These are phyloP conservation scores for Sphaerulina populicola DNA, from an alignment of 2,329 filamentous ascomycete genomes.

Conservation along the genomic window DNA sequence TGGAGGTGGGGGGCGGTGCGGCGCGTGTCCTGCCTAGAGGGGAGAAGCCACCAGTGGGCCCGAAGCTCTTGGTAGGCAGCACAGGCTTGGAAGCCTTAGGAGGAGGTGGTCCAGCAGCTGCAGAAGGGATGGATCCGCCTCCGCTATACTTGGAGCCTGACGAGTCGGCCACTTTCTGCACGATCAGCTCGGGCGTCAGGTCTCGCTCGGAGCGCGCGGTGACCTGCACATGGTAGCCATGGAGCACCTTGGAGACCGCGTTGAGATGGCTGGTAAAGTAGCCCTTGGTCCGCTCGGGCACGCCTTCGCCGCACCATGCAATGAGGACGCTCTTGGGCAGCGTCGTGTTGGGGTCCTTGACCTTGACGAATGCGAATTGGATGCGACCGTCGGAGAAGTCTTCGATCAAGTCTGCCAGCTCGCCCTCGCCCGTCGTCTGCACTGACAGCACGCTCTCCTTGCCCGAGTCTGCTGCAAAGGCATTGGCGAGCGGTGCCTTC, in stretches of 20 bases:
- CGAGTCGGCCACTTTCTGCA: constrained; percentile 88
- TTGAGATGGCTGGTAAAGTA: constrained; percentile 94
- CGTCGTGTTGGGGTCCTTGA: constrained; percentile 85
- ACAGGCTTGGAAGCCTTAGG: constrained; percentile 83
- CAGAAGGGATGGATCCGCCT: constrained; percentile 44
- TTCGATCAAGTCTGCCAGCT: constrained; percentile 80
- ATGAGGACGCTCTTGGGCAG: constrained; percentile 90
- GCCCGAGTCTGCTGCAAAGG: constrained; percentile 73
- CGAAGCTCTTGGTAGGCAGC: constrained; percentile 62
- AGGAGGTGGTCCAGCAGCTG: constrained; percentile 53
- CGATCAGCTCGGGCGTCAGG: constrained; percentile 75
- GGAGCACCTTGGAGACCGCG: constrained; percentile 81
- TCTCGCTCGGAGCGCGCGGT: constrained; percentile 88
- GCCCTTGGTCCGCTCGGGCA: constrained; percentile 95
- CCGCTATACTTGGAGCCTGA: constrained; percentile 90
- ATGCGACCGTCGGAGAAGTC: constrained; percentile 95
- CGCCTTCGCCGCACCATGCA: constrained; percentile 93
- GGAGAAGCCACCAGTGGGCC: constrained; percentile 50
- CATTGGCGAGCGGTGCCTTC: constrained; percentile 81
- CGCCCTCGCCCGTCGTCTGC: constrained; percentile 85
- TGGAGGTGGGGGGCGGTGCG: constrained; percentile 42
- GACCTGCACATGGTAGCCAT: constrained; percentile 95
- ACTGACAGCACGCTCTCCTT: constrained; percentile 97
- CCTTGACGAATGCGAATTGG: constrained; percentile 93
- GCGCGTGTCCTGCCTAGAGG: constrained; percentile 56